A percentile compares a stretch with the other conserved stretches of the same genome.
Evolutionary conservation across 2,329 filamentous ascomycete genomes (phyloP).

Genomic region (Trichoderma atrobrunneum): DNA sequence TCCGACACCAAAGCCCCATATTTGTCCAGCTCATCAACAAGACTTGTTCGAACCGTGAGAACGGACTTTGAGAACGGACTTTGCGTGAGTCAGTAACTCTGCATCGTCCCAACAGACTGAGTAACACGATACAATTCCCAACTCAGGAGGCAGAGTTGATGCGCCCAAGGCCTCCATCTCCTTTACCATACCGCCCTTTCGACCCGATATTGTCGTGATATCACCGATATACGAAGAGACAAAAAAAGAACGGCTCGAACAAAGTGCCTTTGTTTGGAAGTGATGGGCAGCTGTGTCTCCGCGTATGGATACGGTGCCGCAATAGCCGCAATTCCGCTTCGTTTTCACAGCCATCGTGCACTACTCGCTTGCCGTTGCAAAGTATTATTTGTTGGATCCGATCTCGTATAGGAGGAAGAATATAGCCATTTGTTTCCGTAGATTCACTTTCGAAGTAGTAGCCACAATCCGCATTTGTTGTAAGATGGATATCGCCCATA

Average conservation of each 20-base stretch:
- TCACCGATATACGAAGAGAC: not conserved
- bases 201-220: not conserved
- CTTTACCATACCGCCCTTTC: not conserved
- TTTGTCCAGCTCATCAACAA: not conserved
- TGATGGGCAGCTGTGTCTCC: not conserved
- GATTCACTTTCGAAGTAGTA: not conserved
- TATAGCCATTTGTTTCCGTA: not conserved
- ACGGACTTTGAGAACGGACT: not conserved
- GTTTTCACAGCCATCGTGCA: not conserved
- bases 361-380: not conserved
- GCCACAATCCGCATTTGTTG: not conserved
- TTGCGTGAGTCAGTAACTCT: not conserved
- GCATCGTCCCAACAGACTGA: not conserved
- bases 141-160: not conserved
- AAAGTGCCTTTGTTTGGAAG: conserved; percentile 6
- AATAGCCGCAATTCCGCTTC: not conserved
- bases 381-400: not conserved
- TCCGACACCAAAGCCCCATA: not conserved
- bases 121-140: not conserved
- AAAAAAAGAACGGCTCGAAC: not conserved
- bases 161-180: not conserved
- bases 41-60: not conserved
- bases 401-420: not conserved
- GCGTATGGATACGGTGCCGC: not conserved
- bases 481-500: not conserved